Evolutionary conservation across 2,329 filamentous ascomycete species (phyloP).

Genomic region (Fusarium buharicum): DNA sequence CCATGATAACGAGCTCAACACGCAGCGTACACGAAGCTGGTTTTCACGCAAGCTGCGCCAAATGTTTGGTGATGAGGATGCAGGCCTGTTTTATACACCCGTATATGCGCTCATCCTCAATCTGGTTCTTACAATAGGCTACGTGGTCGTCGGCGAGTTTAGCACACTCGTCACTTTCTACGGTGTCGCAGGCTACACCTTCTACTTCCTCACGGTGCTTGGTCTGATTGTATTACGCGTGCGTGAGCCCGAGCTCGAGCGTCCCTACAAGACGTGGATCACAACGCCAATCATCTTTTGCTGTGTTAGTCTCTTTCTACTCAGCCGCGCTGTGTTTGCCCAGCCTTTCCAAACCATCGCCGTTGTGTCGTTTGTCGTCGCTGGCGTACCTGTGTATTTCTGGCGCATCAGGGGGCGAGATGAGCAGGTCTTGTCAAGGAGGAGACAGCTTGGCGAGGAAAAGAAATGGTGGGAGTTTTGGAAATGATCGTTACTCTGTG

Average conservation of each 20-base stretch:
- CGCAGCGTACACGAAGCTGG: conserved; percentile 64
- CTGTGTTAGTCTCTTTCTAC: conserved; percentile 92
- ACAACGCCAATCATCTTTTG: conserved; percentile 97
- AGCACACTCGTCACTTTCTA: conserved; percentile 94
- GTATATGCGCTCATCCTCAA: conserved; percentile 91
- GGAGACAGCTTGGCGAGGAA: conserved; percentile 45
- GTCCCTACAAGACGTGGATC: conserved; percentile 97
- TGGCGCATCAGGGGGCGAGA: conserved; percentile 80
- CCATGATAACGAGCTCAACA: conserved; percentile 54
- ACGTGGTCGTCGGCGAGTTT: conserved; percentile 90
- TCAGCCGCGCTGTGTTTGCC: conserved; percentile 88
- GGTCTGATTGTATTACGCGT: conserved; percentile 92
- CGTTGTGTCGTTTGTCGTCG: conserved; percentile 84
- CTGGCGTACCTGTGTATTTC: conserved; percentile 88
- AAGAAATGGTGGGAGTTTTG: conserved; percentile 70
- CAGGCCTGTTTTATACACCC: conserved; percentile 91
- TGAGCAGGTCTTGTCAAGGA: conserved; percentile 57
- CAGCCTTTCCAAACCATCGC: conserved; percentile 90
- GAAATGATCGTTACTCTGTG: conserved; percentile 50
- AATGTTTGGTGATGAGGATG: conserved; percentile 79
- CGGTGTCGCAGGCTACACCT: conserved; percentile 95
- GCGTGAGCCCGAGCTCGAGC: conserved; percentile 84
- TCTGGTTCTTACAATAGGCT: conserved; percentile 74
- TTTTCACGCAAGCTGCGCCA: conserved; percentile 67
- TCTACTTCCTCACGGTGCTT: conserved; percentile 95